These are phyloP conservation scores for Pichia sp. DNA, from an alignment of 1,139 yeast species.

Conservation along the genomic window DNA sequence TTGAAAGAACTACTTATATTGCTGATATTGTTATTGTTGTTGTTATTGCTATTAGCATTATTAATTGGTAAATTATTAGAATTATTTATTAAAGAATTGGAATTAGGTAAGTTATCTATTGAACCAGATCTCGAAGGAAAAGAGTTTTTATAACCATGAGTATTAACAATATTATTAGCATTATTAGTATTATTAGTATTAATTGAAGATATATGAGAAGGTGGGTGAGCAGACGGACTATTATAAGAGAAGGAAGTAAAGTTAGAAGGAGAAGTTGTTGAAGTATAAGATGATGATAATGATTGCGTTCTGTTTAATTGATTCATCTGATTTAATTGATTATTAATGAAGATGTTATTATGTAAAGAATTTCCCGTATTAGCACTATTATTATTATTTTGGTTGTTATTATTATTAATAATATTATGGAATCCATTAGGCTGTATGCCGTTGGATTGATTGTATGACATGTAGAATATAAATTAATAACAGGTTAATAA, in stretches of 20 bases:
- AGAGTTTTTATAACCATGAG: constrained; percentile 18
- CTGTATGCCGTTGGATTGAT: too few relatives aligned
- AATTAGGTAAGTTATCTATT: constrained; percentile 15
- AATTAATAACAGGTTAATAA: too few relatives aligned
- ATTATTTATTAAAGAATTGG: constrained; percentile 5
- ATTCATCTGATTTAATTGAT: constrained; percentile 15
- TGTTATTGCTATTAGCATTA: neutral
- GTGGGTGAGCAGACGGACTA: constrained; percentile 28
- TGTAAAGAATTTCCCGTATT: too few relatives aligned
- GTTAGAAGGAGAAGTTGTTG: constrained; percentile 31
- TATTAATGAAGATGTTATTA: constrained; percentile 3
- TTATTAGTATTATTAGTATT: too few relatives aligned
- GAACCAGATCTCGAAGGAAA: constrained; percentile 24
- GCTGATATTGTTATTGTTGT: neutral
- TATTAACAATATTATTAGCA: too few relatives aligned
- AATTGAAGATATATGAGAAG: constrained; percentile 17
- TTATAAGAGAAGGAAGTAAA: constrained; percentile 21
- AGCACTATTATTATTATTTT: too few relatives aligned
- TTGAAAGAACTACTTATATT: neutral
- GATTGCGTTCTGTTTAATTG: constrained; percentile 5
- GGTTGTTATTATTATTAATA: too few relatives aligned
- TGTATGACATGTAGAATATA: too few relatives aligned
- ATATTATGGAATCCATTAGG: too few relatives aligned
- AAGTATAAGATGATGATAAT: constrained; percentile 24
- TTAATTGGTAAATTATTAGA: constrained; percentile 5